Evolutionary conservation across 108 stramenopile genomes (phyloP), one percentile per base, ranked within the genome.

Genomic region (Aurantiochytrium sp.): DNA sequence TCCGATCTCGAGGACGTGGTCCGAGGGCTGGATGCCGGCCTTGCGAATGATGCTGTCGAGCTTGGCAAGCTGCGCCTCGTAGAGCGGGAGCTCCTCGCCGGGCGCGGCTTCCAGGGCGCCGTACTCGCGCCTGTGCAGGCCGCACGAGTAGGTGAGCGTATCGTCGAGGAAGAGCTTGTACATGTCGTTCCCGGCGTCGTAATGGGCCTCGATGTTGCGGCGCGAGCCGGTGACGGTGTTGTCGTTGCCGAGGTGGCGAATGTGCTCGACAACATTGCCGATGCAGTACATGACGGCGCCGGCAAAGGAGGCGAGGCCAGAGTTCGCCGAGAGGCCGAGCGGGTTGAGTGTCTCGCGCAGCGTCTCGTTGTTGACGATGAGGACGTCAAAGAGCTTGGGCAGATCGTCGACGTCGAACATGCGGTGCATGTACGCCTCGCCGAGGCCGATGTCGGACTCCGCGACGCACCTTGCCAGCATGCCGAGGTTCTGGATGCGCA

Each of bases 181-280:
- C 85, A 98, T 90, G 85, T 95, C 96, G 89, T 98, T 98, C 8
- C 92, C 92, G 19, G 97, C 86, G 89, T 98, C 97, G 89, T 98
- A 98, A 89, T 98, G 98, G n/a, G 97, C 97, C 87, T 95, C 95
- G 87, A 98, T 98, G 89, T 98, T 98, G 69, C 93, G 92, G 90
- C 95, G 81, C 3, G 91, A 92, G n/a, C 93, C 86, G 4, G 88
- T 65, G 52, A 88, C 37, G n/a, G 94, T 96, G 88, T 98, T 98
- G 89, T 97, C 97, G 96, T 97, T 96, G 30, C 93, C 91, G 19
- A 97, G 89, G 55, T 91, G 68, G 19, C 73, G 39, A 2, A 81
- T 48, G 73, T 48, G 21, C 30, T 81, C 73, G 30, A 81, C 30
- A 6, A 81, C 39, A 24, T 48, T 81, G 39, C 73, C 73, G n/a